Evolutionary conservation across 1,139 yeast species (phyloP), one percentile per base, ranked within the genome.

Genomic region (Saccharomyces hybrid): DNA sequence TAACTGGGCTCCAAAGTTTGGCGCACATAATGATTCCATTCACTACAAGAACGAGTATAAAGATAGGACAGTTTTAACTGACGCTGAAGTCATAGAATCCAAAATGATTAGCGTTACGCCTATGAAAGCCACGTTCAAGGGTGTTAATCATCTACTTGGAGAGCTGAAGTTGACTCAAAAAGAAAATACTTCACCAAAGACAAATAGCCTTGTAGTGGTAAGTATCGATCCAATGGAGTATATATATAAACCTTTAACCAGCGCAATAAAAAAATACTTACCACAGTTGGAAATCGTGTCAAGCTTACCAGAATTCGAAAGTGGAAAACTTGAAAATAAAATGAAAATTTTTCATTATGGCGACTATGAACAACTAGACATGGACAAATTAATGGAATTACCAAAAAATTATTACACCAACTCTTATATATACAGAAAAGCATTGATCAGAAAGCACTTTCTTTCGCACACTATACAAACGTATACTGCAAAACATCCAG

Each of bases 331-430:
- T 9, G 44, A 38, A 38, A 38, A 38, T 3, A 9, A 20, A 38
- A 38, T 9, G 25, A 75, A 73, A 56, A 65, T 82, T 0, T 83
- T 90, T 62, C 96, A 90, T 59, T 90, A 82, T 66, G 93, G 89
- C 11, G 98, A 93, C 54, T 93, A 93, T 67, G 99, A 93, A 67
- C 91, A 88, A 54, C 71, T 91, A 27, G 88, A 91, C 64, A 79
- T 90, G 63, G 97, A 90, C 64, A 61, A 61, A 49, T 51, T 66
- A 25, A 54, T 68, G 41, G 65, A 73, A 13, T 64, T 69, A 14
- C 70, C 73, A 46, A 66, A 73, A 0, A 72, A 76, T 31, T 91
- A 89, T 69, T 75, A 82, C 56, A 78, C 86, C 2, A 89, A 95
- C 58, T 83, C 96, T 1, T 91, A 88, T 68, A 81, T 90, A 47